Evolutionary conservation across 2,329 filamentous ascomycete genomes (phyloP).

Genomic region (Didymellaceae sp.): DNA sequence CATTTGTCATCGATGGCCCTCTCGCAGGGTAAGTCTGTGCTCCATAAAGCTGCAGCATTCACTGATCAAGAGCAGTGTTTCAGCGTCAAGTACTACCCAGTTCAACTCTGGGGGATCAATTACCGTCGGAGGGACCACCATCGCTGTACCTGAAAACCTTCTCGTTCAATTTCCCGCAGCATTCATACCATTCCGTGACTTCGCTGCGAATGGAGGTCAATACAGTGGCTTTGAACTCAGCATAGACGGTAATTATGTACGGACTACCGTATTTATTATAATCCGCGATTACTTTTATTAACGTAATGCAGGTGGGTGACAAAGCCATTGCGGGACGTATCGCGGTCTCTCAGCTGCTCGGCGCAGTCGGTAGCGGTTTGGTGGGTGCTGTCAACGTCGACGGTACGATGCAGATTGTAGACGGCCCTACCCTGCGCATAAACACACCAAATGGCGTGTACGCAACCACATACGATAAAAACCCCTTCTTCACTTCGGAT

Average conservation of each 20-base stretch:
- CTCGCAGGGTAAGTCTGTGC: neutral
- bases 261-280: neutral
- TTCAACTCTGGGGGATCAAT: neutral
- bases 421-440: slow-evolving; percentile 47
- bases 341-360: neutral
- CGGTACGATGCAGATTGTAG: slow-evolving; percentile 44
- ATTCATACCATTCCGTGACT: neutral
- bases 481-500: slow-evolving; percentile 56
- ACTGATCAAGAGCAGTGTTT: neutral
- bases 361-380: neutral
- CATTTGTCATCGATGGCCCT: neutral
- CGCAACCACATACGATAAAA: slow-evolving; percentile 23
- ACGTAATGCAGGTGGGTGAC: neutral
- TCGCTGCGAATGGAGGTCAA: neutral
- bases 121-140: neutral
- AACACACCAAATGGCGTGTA: slow-evolving; percentile 57
- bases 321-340: neutral
- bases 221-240: neutral
- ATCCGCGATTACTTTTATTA: neutral
- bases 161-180: neutral
- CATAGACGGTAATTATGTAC: neutral
- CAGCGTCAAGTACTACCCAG: neutral
- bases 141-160: neutral
- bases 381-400: slow-evolving; percentile 34
- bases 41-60: neutral